Base-by-base conservation (phyloP, 192 early-diverging fungal genomes). In the Funneliformis geosporum region DNA sequence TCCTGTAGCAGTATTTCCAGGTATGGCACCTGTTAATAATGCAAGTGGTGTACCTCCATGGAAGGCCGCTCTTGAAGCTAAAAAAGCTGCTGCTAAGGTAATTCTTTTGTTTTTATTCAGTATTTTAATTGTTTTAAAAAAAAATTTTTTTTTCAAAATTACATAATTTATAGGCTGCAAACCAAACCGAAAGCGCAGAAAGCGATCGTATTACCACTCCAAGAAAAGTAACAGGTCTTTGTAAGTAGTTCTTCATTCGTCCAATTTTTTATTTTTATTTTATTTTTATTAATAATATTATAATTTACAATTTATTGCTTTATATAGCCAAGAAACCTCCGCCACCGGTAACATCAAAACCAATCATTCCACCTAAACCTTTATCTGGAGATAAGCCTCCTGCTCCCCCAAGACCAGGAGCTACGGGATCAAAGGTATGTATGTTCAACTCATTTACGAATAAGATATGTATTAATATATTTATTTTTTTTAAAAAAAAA, bases 41-140 rank as follows among this genome's bases (percentile, higher is more conserved):
- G 78, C 50, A 55, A 55, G 79, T 64, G 88, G 88, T 75, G 85
- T 87, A 46, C 86, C 86, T 64, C 83, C 83, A 39, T 90, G 89
- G 89, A 88, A 87, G 71, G 86, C 86, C 11, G 86, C 87, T 71
- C 67, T 90, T 25, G 89, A 88, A 79, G 89, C 89, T 10, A 86
- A 85, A 81, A 88, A 88, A 70, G 86, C 89, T 64, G 85, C 85
- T 21, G 82, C 81, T 23, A 68, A 39, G 72, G 78, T 33, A 78
- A 5, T 18, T 16, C 39, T 11, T 5, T 59, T 28, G 4, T 21
- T 25, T 64, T 50, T 18, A 10, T 25, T 44, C 2, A 33, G 16
- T 16, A 40, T 68, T 40, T 43, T 25, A 28, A 73, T 27, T 27
- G 25, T 73, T n/a, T n/a, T n/a, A n/a, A n/a, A n/a, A n/a, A n/a